These are phyloP conservation scores for Mortierella hygrophila DNA, from an alignment of 192 early-diverging fungal species.

Conservation along the genomic window DNA sequence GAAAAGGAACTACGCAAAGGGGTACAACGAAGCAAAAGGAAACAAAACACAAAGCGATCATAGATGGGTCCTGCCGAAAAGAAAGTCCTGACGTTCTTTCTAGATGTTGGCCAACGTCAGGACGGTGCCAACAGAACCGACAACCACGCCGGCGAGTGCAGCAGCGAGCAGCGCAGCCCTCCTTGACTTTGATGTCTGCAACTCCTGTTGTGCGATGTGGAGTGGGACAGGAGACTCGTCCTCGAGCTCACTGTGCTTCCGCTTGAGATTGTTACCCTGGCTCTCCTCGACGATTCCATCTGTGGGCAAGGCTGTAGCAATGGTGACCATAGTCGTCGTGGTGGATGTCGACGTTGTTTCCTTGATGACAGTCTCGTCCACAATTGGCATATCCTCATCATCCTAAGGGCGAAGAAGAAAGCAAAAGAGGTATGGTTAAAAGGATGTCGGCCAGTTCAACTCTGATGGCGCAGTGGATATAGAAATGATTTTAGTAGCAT, in stretches of 20 bases:
- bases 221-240: neutral
- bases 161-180: slow-evolving; percentile 24
- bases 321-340: neutral
- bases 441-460: neutral
- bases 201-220: neutral
- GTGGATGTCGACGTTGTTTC: neutral
- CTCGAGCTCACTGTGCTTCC: neutral
- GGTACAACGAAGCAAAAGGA: neutral
- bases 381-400: neutral
- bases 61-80: too few species aligned
- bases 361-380: neutral
- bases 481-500: neutral
- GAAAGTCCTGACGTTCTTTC: neutral
- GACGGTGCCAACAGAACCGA: slow-evolving; percentile 49
- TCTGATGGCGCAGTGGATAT: neutral
- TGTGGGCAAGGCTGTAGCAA: neutral
- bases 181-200: neutral
- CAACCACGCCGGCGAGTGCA: slow-evolving; percentile 29
- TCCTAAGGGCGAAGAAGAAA: neutral
- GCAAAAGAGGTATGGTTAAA: neutral
- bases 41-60: neutral
- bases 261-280: neutral
- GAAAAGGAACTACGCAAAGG: neutral
- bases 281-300: neutral
- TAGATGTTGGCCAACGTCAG: slow-evolving; percentile 36